Base-by-base conservation (phyloP, 2,329 filamentous ascomycete species). In the Cytospora mali region DNA sequence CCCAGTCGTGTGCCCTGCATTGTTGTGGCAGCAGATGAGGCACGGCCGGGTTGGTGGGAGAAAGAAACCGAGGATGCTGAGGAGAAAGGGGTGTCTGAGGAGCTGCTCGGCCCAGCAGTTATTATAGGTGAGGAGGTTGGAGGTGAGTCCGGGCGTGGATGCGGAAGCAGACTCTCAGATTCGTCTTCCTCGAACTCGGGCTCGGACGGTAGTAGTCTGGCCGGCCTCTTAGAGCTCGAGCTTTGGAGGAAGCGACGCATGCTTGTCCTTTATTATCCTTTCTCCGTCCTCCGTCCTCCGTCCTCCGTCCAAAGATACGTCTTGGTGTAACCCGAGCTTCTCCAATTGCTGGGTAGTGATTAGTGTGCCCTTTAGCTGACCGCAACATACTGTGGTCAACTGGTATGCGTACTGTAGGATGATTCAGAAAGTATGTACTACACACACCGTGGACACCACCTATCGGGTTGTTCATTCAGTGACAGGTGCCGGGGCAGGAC, bases 1-100 rank as follows among this genome's bases (percentile, higher is more conserved):
- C 79, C 80, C 25, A 71, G 65, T 4, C 64, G 66, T 10, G 69
- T 70, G 29, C 66, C 64, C 42, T 70, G 71, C 71, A 73, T 62
- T 33, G n/a, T 53, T 50, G n/a, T 28, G 18, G 11, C 14, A 9
- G 16, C 18, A 2, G 21, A 39, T 10, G 33, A 16, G 18, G 11
- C 31, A 11, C 16, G 56, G 23, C 6, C 25, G 11, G 7, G n/a
- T 10, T 51, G 28, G 23, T 21, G 16, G 16, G 21, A 31, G 28
- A 23, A 7, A 18, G 46, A 2, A 11, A 2, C 46, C 5, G 27
- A 50, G 14, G 25, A 11, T 31, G 31, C 23, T 27, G 27, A 6
- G 1, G 29, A 51, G 39, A 39, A 46, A 9, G 18, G 10, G 21
- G 6, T 42, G n/a, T n/a, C n/a, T 35, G 35, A 49, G 6, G 18